A percentile compares a stretch with the other conserved stretches of the same genome.
Conservation (phyloP, 148 eudicot species). For the Rhododendron molle region DNA sequence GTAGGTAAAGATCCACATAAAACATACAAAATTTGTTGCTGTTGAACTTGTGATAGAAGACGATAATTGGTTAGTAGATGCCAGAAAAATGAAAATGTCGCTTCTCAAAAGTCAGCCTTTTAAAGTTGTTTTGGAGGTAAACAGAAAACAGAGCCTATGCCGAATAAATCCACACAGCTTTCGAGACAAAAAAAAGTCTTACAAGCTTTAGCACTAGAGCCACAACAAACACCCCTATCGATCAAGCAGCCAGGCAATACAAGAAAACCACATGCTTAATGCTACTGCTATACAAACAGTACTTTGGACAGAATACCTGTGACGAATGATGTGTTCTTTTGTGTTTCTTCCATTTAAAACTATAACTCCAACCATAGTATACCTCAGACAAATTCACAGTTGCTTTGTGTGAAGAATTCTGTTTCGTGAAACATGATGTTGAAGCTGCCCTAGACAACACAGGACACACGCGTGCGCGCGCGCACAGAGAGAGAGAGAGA, state of each 20-base stretch:
- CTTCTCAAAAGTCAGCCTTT: neutral
- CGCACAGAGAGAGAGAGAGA: neutral
- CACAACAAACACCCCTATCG: too few species aligned
- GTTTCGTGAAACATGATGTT: too few species aligned
- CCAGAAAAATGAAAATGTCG: neutral
- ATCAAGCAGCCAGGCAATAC: too few species aligned
- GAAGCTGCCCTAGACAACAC: neutral
- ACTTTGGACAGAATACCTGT: too few species aligned
- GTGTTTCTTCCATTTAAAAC: neutral
- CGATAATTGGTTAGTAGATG: too few species aligned
- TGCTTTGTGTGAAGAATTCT: too few species aligned
- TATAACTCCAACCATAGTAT: neutral
- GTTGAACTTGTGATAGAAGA: too few species aligned
- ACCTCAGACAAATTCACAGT: neutral
- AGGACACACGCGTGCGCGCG: fast-evolving
- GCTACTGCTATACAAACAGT: too few species aligned
- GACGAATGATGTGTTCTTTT: neutral
- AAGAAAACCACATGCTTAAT: too few species aligned
- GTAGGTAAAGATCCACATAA: neutral
- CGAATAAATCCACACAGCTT: neutral
- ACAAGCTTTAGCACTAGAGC: too few species aligned
- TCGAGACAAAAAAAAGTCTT: neutral
- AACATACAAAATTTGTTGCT: neutral
- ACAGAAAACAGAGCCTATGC: neutral
- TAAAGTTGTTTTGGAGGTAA: neutral